phyloP scores from a whole-genome alignment of 345 rosid genomes.

The Linum trigynum region DNA sequence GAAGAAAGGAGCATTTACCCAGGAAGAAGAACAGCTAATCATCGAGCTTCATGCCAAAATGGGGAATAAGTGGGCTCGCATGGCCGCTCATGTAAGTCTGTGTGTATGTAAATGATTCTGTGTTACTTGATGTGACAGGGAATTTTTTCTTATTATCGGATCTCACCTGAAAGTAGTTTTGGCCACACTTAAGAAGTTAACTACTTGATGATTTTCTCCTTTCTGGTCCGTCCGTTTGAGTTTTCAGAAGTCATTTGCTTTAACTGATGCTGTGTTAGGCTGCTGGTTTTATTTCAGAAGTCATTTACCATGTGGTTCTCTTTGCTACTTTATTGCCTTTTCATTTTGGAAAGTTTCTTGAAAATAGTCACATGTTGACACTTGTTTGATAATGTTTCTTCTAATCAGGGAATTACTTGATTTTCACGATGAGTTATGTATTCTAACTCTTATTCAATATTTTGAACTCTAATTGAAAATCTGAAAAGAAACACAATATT shows the following conservation, averaged over 20 bases:
- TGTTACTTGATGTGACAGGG: background rate
- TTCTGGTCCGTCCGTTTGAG: background rate
- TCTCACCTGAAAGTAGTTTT: background rate
- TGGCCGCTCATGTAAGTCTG: conserved; percentile 75
- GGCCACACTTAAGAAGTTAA: background rate
- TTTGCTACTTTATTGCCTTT: too few relatives aligned
- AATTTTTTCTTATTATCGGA: background rate
- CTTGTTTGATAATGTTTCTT: too few relatives aligned
- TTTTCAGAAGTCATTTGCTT: background rate
- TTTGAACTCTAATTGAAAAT: too few relatives aligned
- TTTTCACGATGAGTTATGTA: too few relatives aligned
- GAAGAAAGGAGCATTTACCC: conserved; percentile 95
- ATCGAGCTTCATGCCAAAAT: conserved; percentile 83
- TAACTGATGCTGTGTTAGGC: background rate
- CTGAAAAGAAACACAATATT: too few relatives aligned
- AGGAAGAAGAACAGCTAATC: conserved; percentile 81
- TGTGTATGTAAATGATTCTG: background rate
- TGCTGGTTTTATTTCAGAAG: background rate
- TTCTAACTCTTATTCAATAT: too few relatives aligned
- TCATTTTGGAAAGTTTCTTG: too few relatives aligned
- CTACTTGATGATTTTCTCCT: background rate
- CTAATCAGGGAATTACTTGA: too few relatives aligned
- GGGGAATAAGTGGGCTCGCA: conserved; percentile 38
- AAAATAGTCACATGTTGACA: too few relatives aligned
- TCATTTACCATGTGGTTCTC: too few relatives aligned